Conservation (phyloP, 2,329 filamentous ascomycete species). For the Dryadomyces quercus-mongolicae region DNA sequence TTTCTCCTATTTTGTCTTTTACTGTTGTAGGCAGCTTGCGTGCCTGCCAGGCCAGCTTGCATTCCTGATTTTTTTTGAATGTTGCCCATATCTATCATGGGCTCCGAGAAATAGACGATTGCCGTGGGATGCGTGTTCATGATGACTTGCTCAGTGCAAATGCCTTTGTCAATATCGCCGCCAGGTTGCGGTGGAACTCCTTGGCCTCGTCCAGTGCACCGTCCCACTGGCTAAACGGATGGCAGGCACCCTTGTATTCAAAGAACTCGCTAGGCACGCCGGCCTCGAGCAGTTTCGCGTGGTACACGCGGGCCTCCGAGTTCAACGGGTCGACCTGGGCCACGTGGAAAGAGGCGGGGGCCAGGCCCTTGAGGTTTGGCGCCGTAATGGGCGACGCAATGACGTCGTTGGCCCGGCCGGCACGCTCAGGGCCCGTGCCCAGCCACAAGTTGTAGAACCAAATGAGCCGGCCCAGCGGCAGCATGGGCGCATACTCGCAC, state of each 20-base stretch:
- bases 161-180: background rate
- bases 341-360: constrained; percentile 4
- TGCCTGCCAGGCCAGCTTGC: constrained; percentile 18
- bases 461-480: constrained; percentile 7
- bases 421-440: constrained; percentile 1
- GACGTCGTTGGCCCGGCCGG: background rate
- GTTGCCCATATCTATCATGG: background rate
- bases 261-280: background rate
- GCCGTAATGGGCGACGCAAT: constrained; percentile 7
- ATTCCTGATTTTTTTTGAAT: too few relatives aligned
- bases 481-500: constrained; percentile 7
- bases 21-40: constrained; percentile 23
- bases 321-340: constrained; percentile 7
- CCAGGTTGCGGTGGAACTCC: constrained; percentile 2
- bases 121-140: background rate
- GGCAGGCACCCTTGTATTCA: constrained; percentile 6
- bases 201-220: constrained; percentile 2
- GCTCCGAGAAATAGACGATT: background rate
- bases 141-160: background rate
- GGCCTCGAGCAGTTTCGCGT: background rate
- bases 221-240: constrained; percentile 10
- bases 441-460: constrained; percentile 11
- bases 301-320: constrained; percentile 6
- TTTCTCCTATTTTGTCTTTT: constrained; percentile 24
- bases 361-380: background rate